Percentiles rank a stretch among this genome's conserved stretches.
Evolutionary conservation across 768 basidiomycete species (phyloP).

Genomic region (Rhodotorula diobovata): DNA sequence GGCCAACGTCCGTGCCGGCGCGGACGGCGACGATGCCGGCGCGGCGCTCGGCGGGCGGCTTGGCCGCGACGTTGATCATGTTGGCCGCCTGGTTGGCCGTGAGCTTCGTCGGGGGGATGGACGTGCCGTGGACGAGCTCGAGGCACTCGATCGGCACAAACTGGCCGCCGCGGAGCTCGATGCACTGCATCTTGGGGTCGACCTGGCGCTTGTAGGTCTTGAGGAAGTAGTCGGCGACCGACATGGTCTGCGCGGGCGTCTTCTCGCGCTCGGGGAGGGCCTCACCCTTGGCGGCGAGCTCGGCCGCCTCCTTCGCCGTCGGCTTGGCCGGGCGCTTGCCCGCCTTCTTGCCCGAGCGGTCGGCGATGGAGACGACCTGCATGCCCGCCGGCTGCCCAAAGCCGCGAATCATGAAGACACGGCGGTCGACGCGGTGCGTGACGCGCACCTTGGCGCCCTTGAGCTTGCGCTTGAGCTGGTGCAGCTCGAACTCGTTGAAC

Average conservation of each 20-base stretch:
- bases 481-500: constrained; percentile 11
- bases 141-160: constrained; percentile 32
- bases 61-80: constrained; percentile 31
- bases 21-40: constrained; percentile 24
- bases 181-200: constrained; percentile 16
- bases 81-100: constrained; percentile 14
- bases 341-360: background rate
- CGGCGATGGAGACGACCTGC: constrained; percentile 12
- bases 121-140: constrained; percentile 29
- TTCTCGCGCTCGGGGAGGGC: background rate
- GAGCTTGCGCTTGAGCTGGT: constrained; percentile 20
- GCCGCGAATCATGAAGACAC: constrained; percentile 19
- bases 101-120: constrained; percentile 26
- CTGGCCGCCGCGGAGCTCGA: constrained; percentile 25
- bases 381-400: constrained; percentile 26
- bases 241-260: constrained; percentile 2
- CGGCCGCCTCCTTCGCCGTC: constrained; percentile 16
- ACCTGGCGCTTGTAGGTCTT: constrained; percentile 8
- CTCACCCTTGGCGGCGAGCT: constrained; percentile 18
- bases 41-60: constrained; percentile 31
- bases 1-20: constrained; percentile 16
- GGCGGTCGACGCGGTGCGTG: constrained; percentile 25
- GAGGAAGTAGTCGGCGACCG: constrained; percentile 27
- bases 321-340: background rate
- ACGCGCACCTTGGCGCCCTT: constrained; percentile 25